phyloP scores from a whole-genome alignment of 768 basidiomycete genomes.

The Agaricus blazei region DNA sequence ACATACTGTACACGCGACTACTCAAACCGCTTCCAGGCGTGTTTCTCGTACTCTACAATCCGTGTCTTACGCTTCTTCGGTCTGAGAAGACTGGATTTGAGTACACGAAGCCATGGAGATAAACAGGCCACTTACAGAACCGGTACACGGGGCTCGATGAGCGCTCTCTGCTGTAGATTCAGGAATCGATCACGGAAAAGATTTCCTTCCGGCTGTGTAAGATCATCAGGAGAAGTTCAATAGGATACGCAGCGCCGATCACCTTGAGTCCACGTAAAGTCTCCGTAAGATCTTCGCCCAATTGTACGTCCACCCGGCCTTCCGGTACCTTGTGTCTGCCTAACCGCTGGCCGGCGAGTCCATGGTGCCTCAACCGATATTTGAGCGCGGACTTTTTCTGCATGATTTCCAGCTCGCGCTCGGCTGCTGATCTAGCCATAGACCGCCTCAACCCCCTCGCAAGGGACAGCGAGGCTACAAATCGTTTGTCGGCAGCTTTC shows the following conservation, averaged over 20 bases:
- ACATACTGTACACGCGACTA: conserved; percentile 14
- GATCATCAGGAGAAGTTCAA: background rate
- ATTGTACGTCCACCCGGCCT: conserved; percentile 73
- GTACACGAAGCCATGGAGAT: background rate
- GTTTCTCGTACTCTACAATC: conserved; percentile 69
- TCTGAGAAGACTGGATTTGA: conserved; percentile 22
- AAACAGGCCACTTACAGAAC: conserved; percentile 48
- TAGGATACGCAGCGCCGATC: conserved; percentile 16
- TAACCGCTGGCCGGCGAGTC: conserved; percentile 68
- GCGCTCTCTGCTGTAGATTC: conserved; percentile 81
- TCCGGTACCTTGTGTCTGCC: conserved; percentile 78
- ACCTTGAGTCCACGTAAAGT: conserved; percentile 82
- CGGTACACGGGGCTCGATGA: conserved; percentile 82
- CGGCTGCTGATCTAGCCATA: conserved; percentile 27
- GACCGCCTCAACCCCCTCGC: conserved; percentile 47
- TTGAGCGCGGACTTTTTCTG: conserved; percentile 37
- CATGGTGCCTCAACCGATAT: conserved; percentile 50
- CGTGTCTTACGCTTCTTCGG: conserved; percentile 48
- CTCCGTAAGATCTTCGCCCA: conserved; percentile 87
- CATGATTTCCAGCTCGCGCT: conserved; percentile 37
- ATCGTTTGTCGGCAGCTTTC: conserved; percentile 52
- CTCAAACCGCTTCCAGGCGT: conserved; percentile 75
- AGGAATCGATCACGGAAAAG: conserved; percentile 86
- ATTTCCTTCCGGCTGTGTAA: conserved; percentile 82
- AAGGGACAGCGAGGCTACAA: conserved; percentile 53